Evolutionary conservation across 352 stramenopile species (phyloP), one percentile per base, ranked within the genome.

Genomic region (Globisporangium canariense): DNA sequence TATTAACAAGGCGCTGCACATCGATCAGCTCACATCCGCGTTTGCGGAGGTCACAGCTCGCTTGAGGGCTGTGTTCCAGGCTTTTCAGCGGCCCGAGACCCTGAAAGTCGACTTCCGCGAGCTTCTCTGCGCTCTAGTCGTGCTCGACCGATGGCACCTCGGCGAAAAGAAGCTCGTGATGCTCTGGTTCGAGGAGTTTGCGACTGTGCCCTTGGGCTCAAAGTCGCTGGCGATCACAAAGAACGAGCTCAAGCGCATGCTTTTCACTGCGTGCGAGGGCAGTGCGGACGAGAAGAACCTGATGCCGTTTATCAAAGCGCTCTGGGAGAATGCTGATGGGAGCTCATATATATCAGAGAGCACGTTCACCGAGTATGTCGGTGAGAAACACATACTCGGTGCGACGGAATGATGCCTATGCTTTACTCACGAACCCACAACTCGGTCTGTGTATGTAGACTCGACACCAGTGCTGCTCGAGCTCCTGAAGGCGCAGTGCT

Each of bases 101-200:
- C 51, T 38, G 16, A 76, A 57, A 30, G 59, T 78, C 11, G 79
- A 90, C 67, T 77, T 73, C 46, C 71, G 81, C 7, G 76, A 83
- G 43, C 14, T 90, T 0, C 57, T 90, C 13, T 80, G 68, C 30
- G 67, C 77, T 7, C 64, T 87, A 5, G 56, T 70, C 5, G 72
- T 90, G 40, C 69, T 90, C 1, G 77, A 89, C 54, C 68, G 72
- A 3, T 87, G 81, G 77, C 71, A 70, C 28, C 68, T 83, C 60
- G 72, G 74, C 2, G 76, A 79, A 53, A 62, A 60, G 38, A 78
- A 73, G 38, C 67, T 86, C 50, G 64, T 90, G 11, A 20, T 52
- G 55, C 72, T 75, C 22, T 90, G 81, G 78, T 79, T 84, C 36
- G 75, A 86, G 40, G 74, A 86, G 50, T 90, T 88, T 54, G 63